These are phyloP conservation scores for Pseudotsuga menziesii DNA, from an alignment of 75 land plant species.

Conservation along the genomic window DNA sequence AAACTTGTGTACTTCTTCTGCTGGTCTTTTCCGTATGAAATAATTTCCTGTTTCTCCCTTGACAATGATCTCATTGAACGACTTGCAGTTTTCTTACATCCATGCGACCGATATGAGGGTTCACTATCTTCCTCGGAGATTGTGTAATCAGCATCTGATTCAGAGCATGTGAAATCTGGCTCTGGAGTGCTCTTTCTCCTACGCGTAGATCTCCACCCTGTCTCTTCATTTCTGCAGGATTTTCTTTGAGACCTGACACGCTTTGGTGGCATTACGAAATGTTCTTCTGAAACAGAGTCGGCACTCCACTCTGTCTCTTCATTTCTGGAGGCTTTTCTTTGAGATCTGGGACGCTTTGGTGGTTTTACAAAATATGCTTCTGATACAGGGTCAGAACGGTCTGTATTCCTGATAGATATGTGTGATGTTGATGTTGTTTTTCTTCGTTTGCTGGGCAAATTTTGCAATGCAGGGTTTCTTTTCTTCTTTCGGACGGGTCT, in stretches of 20 bases:
- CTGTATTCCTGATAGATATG: background rate
- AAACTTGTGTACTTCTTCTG: constrained; percentile 3
- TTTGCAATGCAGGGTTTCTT: background rate
- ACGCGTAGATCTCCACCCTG: background rate
- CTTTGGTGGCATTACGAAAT: background rate
- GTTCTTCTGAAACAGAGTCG: background rate
- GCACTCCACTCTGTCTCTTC: too few relatives aligned
- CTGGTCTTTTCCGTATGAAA: background rate
- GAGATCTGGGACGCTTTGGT: background rate
- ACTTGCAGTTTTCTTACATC: constrained; percentile 13
- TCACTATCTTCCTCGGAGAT: constrained; percentile 35
- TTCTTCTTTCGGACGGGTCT: constrained; percentile 11
- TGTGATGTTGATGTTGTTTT: background rate
- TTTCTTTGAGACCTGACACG: background rate
- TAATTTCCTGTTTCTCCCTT: constrained; percentile 9
- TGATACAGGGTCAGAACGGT: background rate
- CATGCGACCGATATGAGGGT: constrained; percentile 24
- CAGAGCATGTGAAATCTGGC: constrained; percentile 29
- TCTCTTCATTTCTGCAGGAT: background rate
- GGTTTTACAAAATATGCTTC: constrained; percentile 1
- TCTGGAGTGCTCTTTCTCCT: constrained; percentile 14
- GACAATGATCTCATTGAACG: constrained; percentile 18
- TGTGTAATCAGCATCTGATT: constrained; percentile 26
- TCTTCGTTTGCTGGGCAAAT: background rate
- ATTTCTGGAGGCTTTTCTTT: background rate